A percentile compares a stretch with the other conserved stretches of the same genome.
Conservation (phyloP, 208 protist species). For the Trypanosoma scelopori region DNA sequence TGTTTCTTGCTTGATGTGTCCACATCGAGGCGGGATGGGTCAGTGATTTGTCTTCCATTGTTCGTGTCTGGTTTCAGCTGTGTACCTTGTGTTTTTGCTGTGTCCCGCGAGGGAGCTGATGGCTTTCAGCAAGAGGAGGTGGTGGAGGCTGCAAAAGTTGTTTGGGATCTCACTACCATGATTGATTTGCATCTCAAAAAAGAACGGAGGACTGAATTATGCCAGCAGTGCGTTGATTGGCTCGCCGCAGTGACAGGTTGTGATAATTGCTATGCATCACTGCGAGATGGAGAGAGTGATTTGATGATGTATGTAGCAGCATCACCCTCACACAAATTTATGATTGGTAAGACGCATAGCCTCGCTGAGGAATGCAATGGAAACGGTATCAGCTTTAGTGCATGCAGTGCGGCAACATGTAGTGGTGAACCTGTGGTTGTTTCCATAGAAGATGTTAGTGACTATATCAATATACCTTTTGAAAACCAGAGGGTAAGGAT, state of each 20-base stretch:
- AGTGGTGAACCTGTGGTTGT: constrained; percentile 16
- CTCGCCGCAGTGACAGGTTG: constrained; percentile 39
- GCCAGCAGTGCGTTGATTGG: constrained; percentile 60
- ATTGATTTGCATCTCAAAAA: constrained; percentile 22
- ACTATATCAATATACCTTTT: constrained; percentile 12
- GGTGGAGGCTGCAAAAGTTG: constrained; percentile 18
- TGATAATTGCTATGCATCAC: constrained; percentile 42
- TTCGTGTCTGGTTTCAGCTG: constrained; percentile 15
- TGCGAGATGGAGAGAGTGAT: constrained; percentile 17
- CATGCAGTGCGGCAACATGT: constrained; percentile 17
- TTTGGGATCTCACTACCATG: constrained; percentile 28
- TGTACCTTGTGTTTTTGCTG: constrained; percentile 36
- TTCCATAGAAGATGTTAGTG: constrained; percentile 30
- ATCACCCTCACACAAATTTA: constrained; percentile 40
- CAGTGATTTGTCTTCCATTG: constrained; percentile 43
- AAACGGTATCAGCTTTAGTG: constrained; percentile 36
- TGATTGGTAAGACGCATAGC: constrained; percentile 36
- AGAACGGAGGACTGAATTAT: constrained; percentile 29
- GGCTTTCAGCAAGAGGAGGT: constrained; percentile 26
- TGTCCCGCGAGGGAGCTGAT: constrained; percentile 24
- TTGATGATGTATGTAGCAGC: constrained; percentile 37
- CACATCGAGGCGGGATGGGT: constrained; percentile 31
- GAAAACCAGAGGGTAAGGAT: constrained; percentile 23
- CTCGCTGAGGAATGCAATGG: constrained; percentile 27
- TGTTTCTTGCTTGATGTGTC: constrained; percentile 35